phyloP scores from a whole-genome alignment of 495 filamentous ascomycete species.

The Tirmania nivea region DNA sequence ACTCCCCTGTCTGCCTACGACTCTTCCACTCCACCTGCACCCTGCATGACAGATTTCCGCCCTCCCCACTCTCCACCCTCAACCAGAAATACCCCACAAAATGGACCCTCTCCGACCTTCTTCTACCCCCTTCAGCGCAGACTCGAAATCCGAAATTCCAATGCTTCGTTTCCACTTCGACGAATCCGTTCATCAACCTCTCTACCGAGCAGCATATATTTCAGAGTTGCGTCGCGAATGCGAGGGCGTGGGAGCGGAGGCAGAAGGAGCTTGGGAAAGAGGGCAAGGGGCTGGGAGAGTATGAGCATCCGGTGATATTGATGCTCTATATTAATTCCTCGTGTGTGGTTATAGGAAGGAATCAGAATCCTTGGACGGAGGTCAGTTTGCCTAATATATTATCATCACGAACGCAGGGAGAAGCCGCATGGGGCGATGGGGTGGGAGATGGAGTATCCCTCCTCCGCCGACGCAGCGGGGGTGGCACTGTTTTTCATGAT shows the following conservation, averaged over 20 bases:
- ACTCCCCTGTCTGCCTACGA: constrained; percentile 4
- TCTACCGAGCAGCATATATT: constrained; percentile 88
- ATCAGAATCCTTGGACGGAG: constrained; percentile 95
- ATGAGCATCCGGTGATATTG: constrained; percentile 29
- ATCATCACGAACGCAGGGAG: constrained; percentile 20
- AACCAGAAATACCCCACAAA: neutral
- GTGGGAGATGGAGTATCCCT: constrained; percentile 20
- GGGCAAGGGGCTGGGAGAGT: neutral
- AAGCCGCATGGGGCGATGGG: constrained; percentile 38
- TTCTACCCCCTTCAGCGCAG: neutral
- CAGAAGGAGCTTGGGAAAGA: too few species aligned
- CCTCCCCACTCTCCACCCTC: neutral
- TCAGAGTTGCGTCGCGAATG: constrained; percentile 42
- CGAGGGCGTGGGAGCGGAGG: constrained; percentile 12
- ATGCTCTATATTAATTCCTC: constrained; percentile 77
- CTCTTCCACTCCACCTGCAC: constrained; percentile 4
- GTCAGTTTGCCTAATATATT: constrained; percentile 39
- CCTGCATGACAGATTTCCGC: neutral
- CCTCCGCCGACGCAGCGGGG: constrained; percentile 45
- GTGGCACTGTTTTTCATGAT: constrained; percentile 88
- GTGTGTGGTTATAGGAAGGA: constrained; percentile 74
- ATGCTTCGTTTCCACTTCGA: constrained; percentile 54
- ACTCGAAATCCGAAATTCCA: constrained; percentile 18
- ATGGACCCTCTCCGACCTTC: neutral
- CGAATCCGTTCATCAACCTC: constrained; percentile 74